Evolutionary conservation across 2,329 filamentous ascomycete species (phyloP).

Genomic region (Hypoxylon sp.): DNA sequence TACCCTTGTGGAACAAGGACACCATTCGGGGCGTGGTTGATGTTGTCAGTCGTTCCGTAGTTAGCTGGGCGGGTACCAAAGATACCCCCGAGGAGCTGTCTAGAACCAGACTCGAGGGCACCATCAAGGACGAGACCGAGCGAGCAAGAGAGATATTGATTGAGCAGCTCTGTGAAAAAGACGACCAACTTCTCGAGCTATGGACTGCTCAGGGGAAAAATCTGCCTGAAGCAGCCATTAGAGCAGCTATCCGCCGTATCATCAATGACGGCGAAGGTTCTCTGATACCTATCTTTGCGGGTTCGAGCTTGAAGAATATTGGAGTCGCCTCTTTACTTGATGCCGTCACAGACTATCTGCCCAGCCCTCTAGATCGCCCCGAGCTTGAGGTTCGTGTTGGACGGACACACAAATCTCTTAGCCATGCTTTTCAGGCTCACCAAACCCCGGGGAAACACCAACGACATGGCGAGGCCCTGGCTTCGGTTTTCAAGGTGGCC

Average conservation of each 20-base stretch:
- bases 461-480: constrained; percentile 58
- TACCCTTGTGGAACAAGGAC: constrained; percentile 92
- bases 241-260: constrained; percentile 78
- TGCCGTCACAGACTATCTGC: constrained; percentile 87
- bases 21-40: constrained; percentile 87
- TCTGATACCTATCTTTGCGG: constrained; percentile 89
- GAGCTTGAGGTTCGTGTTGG: constrained; percentile 81
- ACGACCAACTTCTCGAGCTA: constrained; percentile 85
- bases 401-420: constrained; percentile 60
- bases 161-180: constrained; percentile 87
- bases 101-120: constrained; percentile 63
- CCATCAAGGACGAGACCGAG: constrained; percentile 74
- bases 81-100: constrained; percentile 55
- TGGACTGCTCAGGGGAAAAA: constrained; percentile 84
- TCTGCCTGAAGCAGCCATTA: constrained; percentile 75
- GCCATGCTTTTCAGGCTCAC: constrained; percentile 54
- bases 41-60: constrained; percentile 78
- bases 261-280: constrained; percentile 75
- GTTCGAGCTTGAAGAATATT: constrained; percentile 92
- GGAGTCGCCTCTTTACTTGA: constrained; percentile 93
- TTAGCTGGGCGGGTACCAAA: constrained; percentile 73
- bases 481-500: constrained; percentile 93
- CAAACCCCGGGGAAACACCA: constrained; percentile 53
- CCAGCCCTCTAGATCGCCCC: constrained; percentile 82
- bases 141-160: constrained; percentile 81